phyloP scores from a whole-genome alignment of 345 rosid species.

The Atalantia buxifolia region DNA sequence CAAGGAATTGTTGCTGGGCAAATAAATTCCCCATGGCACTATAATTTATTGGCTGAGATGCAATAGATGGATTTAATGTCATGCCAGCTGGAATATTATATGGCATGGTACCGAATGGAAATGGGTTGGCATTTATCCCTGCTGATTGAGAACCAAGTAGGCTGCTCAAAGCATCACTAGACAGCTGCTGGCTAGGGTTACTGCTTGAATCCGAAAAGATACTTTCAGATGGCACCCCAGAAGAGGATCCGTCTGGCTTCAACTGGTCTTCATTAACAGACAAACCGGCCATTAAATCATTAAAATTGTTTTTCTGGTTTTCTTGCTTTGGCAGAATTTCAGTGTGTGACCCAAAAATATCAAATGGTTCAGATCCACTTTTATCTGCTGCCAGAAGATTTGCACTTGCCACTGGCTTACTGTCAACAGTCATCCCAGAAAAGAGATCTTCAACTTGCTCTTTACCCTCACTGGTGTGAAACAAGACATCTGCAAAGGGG shows the following conservation, averaged over 20 bases:
- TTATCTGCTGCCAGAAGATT: constrained; percentile 27
- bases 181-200: constrained; percentile 34
- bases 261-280: constrained; percentile 44
- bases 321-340: constrained; percentile 36
- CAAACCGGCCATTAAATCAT: constrained; percentile 71
- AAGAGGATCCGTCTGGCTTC: constrained; percentile 39
- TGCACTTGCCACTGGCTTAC: constrained; percentile 36
- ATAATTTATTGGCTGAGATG: constrained; percentile 60
- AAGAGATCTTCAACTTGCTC: constrained; percentile 60
- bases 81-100: constrained; percentile 59
- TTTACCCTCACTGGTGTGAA: constrained; percentile 48
- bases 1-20: constrained; percentile 83
- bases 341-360: constrained; percentile 57
- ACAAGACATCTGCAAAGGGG: constrained; percentile 88
- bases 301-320: constrained; percentile 33
- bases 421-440: constrained; percentile 75
- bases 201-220: constrained; percentile 40
- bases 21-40: constrained; percentile 65
- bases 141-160: constrained; percentile 45
- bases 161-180: constrained; percentile 46
- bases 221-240: constrained; percentile 38
- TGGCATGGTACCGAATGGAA: constrained; percentile 54
- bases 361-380: constrained; percentile 45
- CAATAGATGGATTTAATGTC: constrained; percentile 62
- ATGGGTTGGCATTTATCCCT: constrained; percentile 43